phyloP scores from a whole-genome alignment of 805 yeast species.

The Lipomyces sp. region DNA sequence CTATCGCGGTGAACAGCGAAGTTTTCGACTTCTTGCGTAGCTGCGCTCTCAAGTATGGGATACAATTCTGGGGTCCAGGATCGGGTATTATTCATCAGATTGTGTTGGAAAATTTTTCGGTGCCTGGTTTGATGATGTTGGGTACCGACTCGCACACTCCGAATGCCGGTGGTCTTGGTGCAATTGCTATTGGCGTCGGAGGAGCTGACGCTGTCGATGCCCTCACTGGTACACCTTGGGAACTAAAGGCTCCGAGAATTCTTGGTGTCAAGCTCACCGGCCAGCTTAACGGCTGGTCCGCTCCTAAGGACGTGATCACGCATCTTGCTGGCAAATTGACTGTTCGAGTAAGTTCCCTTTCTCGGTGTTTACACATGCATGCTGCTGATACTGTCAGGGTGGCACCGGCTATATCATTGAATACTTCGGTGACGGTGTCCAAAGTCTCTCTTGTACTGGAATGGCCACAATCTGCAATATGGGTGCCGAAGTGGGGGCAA shows the following conservation, averaged over 20 bases:
- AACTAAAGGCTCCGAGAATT: conserved; percentile 94
- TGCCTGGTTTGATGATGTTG: conserved; percentile 94
- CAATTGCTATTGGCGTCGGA: conserved; percentile 98
- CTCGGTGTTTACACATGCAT: not conserved
- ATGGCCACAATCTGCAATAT: conserved; percentile 99
- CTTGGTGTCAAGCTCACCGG: conserved; percentile 96
- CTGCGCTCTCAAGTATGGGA: conserved; percentile 92
- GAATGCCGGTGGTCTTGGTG: conserved; percentile 98
- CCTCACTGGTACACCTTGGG: conserved; percentile 94
- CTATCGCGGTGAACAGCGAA: conserved; percentile 88
- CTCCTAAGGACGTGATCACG: conserved; percentile 95
- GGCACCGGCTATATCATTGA: conserved; percentile 97
- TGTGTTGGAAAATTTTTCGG: conserved; percentile 92
- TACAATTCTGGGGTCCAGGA: conserved; percentile 99
- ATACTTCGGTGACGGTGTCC: conserved; percentile 94
- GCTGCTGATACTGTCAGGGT: conserved; percentile 53
- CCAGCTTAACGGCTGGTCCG: conserved; percentile 89
- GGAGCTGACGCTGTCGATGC: conserved; percentile 99
- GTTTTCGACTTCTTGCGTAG: conserved; percentile 89
- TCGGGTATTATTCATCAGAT: conserved; percentile 98
- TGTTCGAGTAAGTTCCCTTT: conserved; percentile 56
- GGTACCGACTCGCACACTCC: conserved; percentile 99
- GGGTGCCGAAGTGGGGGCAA: conserved; percentile 99
- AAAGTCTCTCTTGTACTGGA: conserved; percentile 93
- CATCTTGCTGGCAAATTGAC: conserved; percentile 92